Evolutionary conservation across 2,329 filamentous ascomycete genomes (phyloP), one percentile per base, ranked within the genome.

Genomic region (Xylaria sp.): DNA sequence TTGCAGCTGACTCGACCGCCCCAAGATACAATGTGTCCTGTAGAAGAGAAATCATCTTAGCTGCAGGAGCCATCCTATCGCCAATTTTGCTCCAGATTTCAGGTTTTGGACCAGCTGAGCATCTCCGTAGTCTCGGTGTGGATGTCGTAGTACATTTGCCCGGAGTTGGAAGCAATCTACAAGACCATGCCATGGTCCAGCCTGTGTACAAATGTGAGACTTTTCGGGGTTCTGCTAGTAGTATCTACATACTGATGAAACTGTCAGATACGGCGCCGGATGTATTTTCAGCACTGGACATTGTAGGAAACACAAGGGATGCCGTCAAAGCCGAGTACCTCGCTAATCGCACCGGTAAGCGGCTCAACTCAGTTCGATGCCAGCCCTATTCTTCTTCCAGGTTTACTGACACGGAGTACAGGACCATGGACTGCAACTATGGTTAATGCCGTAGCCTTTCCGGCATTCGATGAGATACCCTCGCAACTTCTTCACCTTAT

Each of bases 31-130:
- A 68, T 2, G 62, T 78, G 6, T 69, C 61, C 36, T 80, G 78
- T 52, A 71, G 36, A 7, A 76, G 66, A 45, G 77, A 79, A 56
- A 72, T 78, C 10, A 77, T 78, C 25, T 62, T 79, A 2, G 73
- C 77, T 1, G 76, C 76, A 23, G 76, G 77, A 12, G 75, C 77
- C 9, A 73, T 79, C 20, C 69, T 73, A 23, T 77, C 78, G 2
- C 77, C 77, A 9, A 72, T 77, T 13, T 65, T 78, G 15, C 65
- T 79, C 20, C 77, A 79, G 63, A 63, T 79, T 20, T 80, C 79
- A 15, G 79, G 78, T 0, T 77, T 80, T 46, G 79, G 78, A 1
- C 76, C 78, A 5, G 65, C 66, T 12, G 68, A 72, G 3, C 68
- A 77, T 32, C 71, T 80, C 32, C 60, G 60, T 3, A 73, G 70